phyloP scores from a whole-genome alignment of 495 filamentous ascomycete species.

The Evernia prunastri region DNA sequence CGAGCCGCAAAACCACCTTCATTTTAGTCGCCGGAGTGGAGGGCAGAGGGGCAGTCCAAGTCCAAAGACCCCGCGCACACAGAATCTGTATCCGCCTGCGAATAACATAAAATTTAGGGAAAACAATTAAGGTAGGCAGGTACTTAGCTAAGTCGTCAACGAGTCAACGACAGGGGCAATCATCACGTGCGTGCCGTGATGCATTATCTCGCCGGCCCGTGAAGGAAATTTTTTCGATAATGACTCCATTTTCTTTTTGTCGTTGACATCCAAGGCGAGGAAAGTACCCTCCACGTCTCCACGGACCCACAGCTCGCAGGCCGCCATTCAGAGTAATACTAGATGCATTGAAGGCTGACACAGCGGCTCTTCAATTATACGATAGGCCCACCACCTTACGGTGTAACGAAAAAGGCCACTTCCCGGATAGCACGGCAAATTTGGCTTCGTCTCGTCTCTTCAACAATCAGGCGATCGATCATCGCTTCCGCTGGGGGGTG shows the following conservation, averaged over 20 bases:
- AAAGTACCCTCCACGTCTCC: constrained; percentile 9
- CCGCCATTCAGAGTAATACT: not conserved
- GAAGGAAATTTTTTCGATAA: not conserved
- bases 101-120: too few relatives aligned
- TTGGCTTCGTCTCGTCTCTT: not conserved
- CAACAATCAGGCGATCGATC: constrained; percentile 1
- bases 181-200: not conserved
- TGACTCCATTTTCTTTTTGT: not conserved
- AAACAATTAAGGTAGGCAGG: too few relatives aligned
- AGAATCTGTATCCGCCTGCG: not conserved
- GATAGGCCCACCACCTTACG: not conserved
- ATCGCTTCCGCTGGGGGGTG: not conserved
- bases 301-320: constrained; percentile 8
- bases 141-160: too few relatives aligned
- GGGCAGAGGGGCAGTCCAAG: too few relatives aligned
- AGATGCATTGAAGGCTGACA: constrained; percentile 1
- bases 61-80: constrained; percentile 25
- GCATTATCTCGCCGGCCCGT: not conserved
- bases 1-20: constrained; percentile 25
- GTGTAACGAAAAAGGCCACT: not conserved
- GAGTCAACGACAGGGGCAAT: not conserved
- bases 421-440: not conserved
- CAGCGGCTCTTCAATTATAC: constrained; percentile 6
- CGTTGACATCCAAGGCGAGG: not conserved
- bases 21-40: constrained; percentile 28